Percentiles rank a stretch among this genome's conserved stretches.
Conservation (phyloP, 78 protist genomes). For the Dictyostelium intermedium region DNA sequence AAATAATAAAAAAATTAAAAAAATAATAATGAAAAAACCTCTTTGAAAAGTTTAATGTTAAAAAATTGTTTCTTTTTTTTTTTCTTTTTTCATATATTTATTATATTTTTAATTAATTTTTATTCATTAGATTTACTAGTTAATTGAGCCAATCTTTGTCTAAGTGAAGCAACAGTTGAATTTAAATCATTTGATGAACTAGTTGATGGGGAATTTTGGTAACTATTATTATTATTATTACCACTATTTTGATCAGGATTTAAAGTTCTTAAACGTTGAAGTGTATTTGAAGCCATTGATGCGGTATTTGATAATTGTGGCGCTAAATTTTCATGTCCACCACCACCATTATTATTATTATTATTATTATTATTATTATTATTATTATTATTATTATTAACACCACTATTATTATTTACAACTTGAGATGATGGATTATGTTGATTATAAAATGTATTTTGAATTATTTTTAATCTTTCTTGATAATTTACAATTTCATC, state of each 20-base stretch:
- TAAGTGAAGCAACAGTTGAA: constrained; percentile 54
- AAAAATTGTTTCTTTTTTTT: background rate
- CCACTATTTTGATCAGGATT: background rate
- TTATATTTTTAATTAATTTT: background rate
- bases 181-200: constrained; percentile 7
- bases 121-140: constrained; percentile 43
- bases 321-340: background rate
- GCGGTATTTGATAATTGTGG: constrained; percentile 22
- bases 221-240: background rate
- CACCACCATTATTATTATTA: background rate
- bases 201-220: background rate
- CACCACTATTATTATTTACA: background rate
- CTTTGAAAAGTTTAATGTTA: too few species aligned
- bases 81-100: background rate
- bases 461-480: constrained; percentile 30
- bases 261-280: constrained; percentile 31
- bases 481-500: constrained; percentile 1
- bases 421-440: background rate
- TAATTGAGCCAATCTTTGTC: constrained; percentile 68
- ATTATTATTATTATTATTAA: background rate
- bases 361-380: background rate
- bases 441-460: constrained; percentile 26
- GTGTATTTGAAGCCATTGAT: constrained; percentile 12
- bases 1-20: too few species aligned
- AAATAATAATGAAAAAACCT: background rate